A percentile compares a stretch with the other conserved stretches of the same genome.
These are phyloP conservation scores for Camellia granthamiana DNA, from an alignment of 148 eudicot species.

Conservation along the genomic window DNA sequence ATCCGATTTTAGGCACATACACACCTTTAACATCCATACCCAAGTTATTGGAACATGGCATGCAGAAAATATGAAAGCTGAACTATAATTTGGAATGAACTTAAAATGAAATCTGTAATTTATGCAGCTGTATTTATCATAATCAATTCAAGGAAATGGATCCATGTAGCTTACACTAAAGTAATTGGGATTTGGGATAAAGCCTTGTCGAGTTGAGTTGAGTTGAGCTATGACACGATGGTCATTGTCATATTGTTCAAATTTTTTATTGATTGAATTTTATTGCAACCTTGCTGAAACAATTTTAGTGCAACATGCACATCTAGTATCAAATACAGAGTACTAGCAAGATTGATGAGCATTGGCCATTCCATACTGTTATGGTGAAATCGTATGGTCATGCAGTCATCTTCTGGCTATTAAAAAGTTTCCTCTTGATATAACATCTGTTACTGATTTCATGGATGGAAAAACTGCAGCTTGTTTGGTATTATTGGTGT, in stretches of 20 bases:
- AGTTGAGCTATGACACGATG: too few species aligned
- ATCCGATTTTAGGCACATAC: background rate
- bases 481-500: constrained; percentile 92
- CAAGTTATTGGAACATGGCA: background rate
- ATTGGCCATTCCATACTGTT: background rate
- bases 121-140: background rate
- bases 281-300: background rate
- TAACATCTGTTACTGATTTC: constrained; percentile 35
- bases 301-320: background rate
- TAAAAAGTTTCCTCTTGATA: background rate
- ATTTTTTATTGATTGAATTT: background rate
- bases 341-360: background rate
- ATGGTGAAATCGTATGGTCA: background rate
- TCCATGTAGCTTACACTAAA: too few species aligned
- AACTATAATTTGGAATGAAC: background rate
- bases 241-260: background rate
- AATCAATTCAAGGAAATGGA: too few species aligned
- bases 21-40: background rate
- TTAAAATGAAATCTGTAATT: background rate
- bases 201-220: too few species aligned
- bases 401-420: background rate
- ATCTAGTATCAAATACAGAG: background rate
- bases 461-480: constrained; percentile 42
- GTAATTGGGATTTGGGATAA: too few species aligned
- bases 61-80: background rate